Evolutionary conservation across 768 basidiomycete species (phyloP).

Genomic region (Termitomyces titanicus): DNA sequence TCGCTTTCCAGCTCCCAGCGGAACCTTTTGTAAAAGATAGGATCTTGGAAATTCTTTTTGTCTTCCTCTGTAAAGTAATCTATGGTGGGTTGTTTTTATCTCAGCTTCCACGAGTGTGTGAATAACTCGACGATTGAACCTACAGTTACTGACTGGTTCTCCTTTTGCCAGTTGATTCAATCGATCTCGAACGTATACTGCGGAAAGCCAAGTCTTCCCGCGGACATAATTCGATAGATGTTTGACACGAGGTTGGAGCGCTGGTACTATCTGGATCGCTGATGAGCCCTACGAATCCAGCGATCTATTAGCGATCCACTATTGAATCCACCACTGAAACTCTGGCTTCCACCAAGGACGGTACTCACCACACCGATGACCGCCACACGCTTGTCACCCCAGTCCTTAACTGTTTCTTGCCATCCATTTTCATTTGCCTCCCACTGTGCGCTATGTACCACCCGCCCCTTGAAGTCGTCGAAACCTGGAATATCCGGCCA

Average conservation of each 20-base stretch:
- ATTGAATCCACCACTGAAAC: too few relatives aligned
- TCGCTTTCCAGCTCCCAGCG: constrained; percentile 43
- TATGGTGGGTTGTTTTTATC: constrained; percentile 20
- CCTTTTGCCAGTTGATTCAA: constrained; percentile 36
- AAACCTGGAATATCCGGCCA: constrained; percentile 68
- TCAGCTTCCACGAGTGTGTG: constrained; percentile 1
- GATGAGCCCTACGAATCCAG: constrained; percentile 47
- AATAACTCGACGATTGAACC: constrained; percentile 2
- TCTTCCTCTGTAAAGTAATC: constrained; percentile 53
- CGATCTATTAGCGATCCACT: neutral
- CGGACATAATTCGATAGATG: constrained; percentile 54
- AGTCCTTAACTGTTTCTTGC: constrained; percentile 43
- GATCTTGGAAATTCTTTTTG: constrained; percentile 44
- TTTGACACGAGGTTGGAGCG: constrained; percentile 48
- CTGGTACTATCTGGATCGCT: constrained; percentile 57
- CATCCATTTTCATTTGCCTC: constrained; percentile 34
- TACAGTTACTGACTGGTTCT: constrained; percentile 42
- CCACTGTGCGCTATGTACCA: constrained; percentile 67
- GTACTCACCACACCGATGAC: constrained; percentile 56
- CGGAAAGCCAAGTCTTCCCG: constrained; percentile 55
- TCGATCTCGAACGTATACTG: constrained; percentile 38
- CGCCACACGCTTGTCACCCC: constrained; percentile 51
- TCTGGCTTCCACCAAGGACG: neutral
- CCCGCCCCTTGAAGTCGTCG: constrained; percentile 49
- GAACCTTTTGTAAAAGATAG: constrained; percentile 44